Conservation (phyloP, 257 asterid species). For the Scutellaria minor region DNA sequence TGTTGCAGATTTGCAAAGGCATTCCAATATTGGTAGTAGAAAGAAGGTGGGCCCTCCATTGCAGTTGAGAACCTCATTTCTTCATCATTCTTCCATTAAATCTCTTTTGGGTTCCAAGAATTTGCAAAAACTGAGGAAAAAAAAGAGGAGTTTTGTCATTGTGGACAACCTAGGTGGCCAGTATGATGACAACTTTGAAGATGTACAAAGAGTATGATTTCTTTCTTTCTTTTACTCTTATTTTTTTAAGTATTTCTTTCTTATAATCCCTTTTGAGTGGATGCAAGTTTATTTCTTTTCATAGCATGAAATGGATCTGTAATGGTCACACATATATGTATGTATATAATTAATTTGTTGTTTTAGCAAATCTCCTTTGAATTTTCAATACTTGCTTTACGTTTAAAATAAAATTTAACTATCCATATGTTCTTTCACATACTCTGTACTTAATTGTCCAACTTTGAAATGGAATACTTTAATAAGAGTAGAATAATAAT, state of each 20-base stretch:
- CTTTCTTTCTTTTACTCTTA: no score
- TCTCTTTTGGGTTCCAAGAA: conserved; percentile 38
- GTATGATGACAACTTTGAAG: conserved; percentile 67
- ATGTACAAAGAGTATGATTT: conserved; percentile 58
- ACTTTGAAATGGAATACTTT: no score
- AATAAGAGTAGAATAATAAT: no score
- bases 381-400: background rate
- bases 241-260: no score
- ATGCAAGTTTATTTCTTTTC: no score
- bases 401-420: background rate
- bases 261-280: no score
- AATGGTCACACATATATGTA: no score
- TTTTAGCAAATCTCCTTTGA: background rate
- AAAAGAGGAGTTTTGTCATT: conserved; percentile 43
- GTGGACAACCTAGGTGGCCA: conserved; percentile 60
- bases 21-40: no score
- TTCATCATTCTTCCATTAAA: conserved; percentile 42
- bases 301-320: no score
- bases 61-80: conserved; percentile 53
- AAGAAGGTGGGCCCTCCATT: background rate
- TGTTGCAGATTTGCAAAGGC: no score
- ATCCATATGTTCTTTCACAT: no score
- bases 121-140: conserved; percentile 39
- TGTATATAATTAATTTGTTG: background rate
- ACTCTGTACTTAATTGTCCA: no score